Base-by-base conservation (phyloP, 768 basidiomycete genomes). In the Rhizopogon vesiculosus region DNA sequence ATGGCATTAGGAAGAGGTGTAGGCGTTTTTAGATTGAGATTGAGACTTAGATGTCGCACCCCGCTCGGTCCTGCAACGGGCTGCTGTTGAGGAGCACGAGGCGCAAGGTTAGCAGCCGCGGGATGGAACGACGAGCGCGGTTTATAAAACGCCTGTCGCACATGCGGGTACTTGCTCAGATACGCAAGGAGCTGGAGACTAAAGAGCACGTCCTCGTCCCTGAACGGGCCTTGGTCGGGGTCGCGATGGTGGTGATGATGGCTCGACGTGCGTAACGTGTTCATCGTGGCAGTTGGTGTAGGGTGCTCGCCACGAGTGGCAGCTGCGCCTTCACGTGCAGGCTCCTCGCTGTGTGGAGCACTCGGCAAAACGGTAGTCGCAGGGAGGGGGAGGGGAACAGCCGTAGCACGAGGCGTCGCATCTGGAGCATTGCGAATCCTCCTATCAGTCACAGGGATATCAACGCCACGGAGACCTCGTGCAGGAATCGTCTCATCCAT, bases 151-250 rank as follows among this genome's bases (percentile, higher is more conserved):
- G 94, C 92, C 64, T 94, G 87, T 9, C 97, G 79, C 3, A 98
- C 96, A 68, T 98, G 96, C 1, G 97, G 94, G 67, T 99, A 98
- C 71, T 99, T 98, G 74, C 89, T 93, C 16, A 98, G 78, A 67
- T 99, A 98, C 3, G 97, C 97, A 1, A 99, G 80, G 2, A 98
- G 84, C 69, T 99, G 96, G 12, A 99, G 74, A 18, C 88, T 84
- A 8, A 95, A 81, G 2, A 98, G 76, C 0, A 98, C 92, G 59
- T 97, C 95, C 64, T 99, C 96, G 66, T 98, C 94, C 28, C 92
- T 82, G 71, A 95, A 97, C 0, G 89, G 90, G 0, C 89, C 88
- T 0, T 72, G 63, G 22, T 78, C 78, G 1, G 55, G 9, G 25
- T 76, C 72, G 45, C 75, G 75, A 19, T 72, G 67, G 45, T 77